Evolutionary conservation across 2,329 filamentous ascomycete species (phyloP).

Genomic region (Neoascochyta sp.): DNA sequence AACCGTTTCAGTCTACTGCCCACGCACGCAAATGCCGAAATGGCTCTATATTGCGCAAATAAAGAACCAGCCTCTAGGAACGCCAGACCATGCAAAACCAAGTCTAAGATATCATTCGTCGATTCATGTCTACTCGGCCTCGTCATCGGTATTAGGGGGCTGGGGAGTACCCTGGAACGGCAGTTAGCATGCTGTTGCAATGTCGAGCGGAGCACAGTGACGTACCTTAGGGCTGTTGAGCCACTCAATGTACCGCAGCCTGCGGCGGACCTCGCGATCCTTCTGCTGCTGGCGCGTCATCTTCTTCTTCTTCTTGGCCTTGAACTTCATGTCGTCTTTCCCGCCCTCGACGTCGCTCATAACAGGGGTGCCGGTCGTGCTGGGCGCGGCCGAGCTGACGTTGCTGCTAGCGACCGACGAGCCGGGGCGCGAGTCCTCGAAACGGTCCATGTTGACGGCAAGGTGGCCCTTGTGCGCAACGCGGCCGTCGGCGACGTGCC

Average conservation of each 20-base stretch:
- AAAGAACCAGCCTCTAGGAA: slow-evolving; percentile 11
- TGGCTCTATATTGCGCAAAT: background rate
- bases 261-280: slow-evolving; percentile 81
- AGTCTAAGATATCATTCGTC: slow-evolving; percentile 17
- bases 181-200: slow-evolving; percentile 17
- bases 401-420: slow-evolving; percentile 51
- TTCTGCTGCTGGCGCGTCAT: slow-evolving; percentile 94
- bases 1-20: slow-evolving; percentile 10
- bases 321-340: slow-evolving; percentile 77
- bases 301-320: slow-evolving; percentile 95
- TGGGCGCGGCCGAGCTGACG: slow-evolving; percentile 36
- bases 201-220: background rate
- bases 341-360: slow-evolving; percentile 84
- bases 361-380: slow-evolving; percentile 58
- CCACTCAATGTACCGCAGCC: slow-evolving; percentile 76
- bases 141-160: slow-evolving; percentile 41
- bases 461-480: slow-evolving; percentile 79
- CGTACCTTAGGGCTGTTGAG: slow-evolving; percentile 65
- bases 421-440: slow-evolving; percentile 75
- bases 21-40: slow-evolving; percentile 4
- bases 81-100: slow-evolving; percentile 14
- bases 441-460: slow-evolving; percentile 72
- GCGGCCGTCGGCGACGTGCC: slow-evolving; percentile 85
- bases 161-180: slow-evolving; percentile 37
- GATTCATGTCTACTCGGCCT: slow-evolving; percentile 29